Base-by-base conservation (phyloP, 805 yeast genomes). In the Candida multigemmis region DNA sequence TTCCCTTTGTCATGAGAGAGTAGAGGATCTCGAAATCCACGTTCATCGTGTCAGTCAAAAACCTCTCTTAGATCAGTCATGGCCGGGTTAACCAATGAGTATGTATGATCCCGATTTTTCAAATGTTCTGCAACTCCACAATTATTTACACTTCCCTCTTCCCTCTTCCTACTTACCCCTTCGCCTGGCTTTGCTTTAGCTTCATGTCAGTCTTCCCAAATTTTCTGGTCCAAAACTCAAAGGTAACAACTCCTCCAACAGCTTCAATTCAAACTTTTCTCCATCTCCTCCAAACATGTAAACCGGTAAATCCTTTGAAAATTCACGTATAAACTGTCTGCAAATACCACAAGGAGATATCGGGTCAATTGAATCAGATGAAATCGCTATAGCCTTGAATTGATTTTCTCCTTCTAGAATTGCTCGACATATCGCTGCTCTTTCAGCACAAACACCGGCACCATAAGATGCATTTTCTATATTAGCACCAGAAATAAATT, bases 261-360 rank as follows among this genome's bases (percentile, higher is more conserved):
- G 5, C 30, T 3, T 72, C 59, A 49, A 61, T 63, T 38, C 50
- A 37, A 50, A 59, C 13, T 22, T 24, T 35, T 48, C 42, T 1
- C 80, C 84, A 29, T 68, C 67, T 1, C 46, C 48, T 24, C 72
- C 67, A 45, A 75, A 79, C 91, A 89, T 78, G 46, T 68, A 72
- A 2, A 89, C 53, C 0, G 82, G 80, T 15, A 73, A 44, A 6
- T 66, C 60, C 6, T 49, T 44, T 0, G 76, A 71, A 50, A 87
- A 89, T 50, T 89, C 98, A 20, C 95, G 63, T 17, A 89, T 73
- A 30, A 80, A 71, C 52, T 89, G 98, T 28, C 98, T 65, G 45
- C 98, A 89, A 19, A 91, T 77, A 3, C 98, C 98, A 50, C 98
- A 89, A 0, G 98, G 98, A 7, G 87, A 63, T 7, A 81, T 75